A percentile compares a stretch with the other conserved stretches of the same genome.
These are phyloP conservation scores for Globisporangium viniferum DNA, from an alignment of 352 stramenopile species.

Conservation along the genomic window DNA sequence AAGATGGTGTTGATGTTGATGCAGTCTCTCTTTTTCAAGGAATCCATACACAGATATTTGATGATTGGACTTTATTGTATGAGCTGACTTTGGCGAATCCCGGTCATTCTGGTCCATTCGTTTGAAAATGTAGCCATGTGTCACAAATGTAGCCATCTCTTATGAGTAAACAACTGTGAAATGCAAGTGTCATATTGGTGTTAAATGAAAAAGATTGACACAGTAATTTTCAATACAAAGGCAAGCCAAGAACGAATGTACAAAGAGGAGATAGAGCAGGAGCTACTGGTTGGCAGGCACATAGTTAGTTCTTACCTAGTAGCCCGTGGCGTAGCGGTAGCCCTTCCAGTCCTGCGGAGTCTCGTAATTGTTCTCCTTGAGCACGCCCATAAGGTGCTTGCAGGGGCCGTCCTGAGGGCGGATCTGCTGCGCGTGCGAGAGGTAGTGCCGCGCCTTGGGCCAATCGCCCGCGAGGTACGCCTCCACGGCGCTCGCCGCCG, in stretches of 20 bases:
- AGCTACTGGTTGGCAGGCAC: too few species aligned
- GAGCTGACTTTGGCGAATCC: neutral
- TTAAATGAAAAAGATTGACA: slow-evolving; percentile 5
- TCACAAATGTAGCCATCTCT: neutral
- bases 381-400: slow-evolving; percentile 88
- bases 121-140: slow-evolving; percentile 2
- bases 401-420: slow-evolving; percentile 87
- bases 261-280: too few species aligned
- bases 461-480: slow-evolving; percentile 74
- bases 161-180: neutral
- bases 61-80: neutral
- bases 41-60: neutral
- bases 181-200: neutral
- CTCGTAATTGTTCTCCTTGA: slow-evolving; percentile 80
- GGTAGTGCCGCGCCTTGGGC: slow-evolving; percentile 69
- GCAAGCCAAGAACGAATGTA: neutral
- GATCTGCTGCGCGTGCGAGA: slow-evolving; percentile 70
- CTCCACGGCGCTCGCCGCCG: slow-evolving; percentile 58
- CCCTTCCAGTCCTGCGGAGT: slow-evolving; percentile 91
- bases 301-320: slow-evolving; percentile 23
- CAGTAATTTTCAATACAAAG: neutral
- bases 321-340: slow-evolving; percentile 86
- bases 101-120: neutral
- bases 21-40: neutral
- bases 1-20: neutral